Evolutionary conservation across 2,329 filamentous ascomycete genomes (phyloP).

Genomic region (Dissoconium aciculare): DNA sequence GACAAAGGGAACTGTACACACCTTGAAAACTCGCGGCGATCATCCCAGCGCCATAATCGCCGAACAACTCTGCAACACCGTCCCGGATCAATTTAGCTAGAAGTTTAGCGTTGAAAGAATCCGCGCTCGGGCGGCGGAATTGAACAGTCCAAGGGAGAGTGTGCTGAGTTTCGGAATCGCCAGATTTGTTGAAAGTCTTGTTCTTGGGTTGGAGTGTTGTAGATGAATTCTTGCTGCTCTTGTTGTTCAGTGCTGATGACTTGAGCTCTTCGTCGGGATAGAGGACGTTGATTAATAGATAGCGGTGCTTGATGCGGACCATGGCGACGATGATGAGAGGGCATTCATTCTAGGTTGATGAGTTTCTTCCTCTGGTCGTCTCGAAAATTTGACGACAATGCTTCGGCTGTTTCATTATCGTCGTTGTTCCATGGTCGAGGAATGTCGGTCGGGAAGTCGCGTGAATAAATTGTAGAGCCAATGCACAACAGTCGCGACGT

Average conservation of each 20-base stretch:
- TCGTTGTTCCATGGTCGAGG: too few relatives aligned
- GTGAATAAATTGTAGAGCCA: too few relatives aligned
- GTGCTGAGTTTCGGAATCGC: slow-evolving; percentile 10
- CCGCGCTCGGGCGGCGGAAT: slow-evolving; percentile 65
- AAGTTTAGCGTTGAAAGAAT: slow-evolving; percentile 49
- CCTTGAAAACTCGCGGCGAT: slow-evolving; percentile 54
- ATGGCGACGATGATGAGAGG: slow-evolving; percentile 45
- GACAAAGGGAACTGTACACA: slow-evolving; percentile 25
- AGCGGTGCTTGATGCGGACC: slow-evolving; percentile 94
- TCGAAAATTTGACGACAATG: too few relatives aligned
- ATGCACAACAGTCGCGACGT: too few relatives aligned
- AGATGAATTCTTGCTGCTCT: slow-evolving; percentile 18
- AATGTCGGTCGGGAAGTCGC: too few relatives aligned
- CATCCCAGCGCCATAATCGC: slow-evolving; percentile 73
- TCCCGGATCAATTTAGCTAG: slow-evolving; percentile 56
- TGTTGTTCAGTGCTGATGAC: not conserved
- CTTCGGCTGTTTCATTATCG: too few relatives aligned
- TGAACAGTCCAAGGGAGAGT: slow-evolving; percentile 46
- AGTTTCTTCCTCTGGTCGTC: too few relatives aligned
- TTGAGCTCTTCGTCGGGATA: slow-evolving; percentile 49
- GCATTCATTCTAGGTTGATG: too few relatives aligned
- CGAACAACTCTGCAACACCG: slow-evolving; percentile 59
- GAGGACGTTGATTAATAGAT: slow-evolving; percentile 85
- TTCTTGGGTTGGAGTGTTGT: slow-evolving; percentile 8
- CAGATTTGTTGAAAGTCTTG: slow-evolving; percentile 17